Evolutionary conservation across 257 asterid species (phyloP).

Genomic region (Leptodermis oblonga): DNA sequence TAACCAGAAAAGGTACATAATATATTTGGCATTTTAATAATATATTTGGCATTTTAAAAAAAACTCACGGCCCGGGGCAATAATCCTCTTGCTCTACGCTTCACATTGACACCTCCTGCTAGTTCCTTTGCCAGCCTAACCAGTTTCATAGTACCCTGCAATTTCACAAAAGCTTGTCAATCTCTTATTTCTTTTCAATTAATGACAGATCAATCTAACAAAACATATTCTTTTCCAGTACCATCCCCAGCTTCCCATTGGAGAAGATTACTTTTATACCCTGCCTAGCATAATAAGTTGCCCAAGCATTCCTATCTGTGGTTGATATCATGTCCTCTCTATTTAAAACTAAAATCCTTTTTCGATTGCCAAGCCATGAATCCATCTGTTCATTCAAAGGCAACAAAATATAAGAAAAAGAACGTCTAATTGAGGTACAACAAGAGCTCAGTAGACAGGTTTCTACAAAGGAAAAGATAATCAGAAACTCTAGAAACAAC

Average conservation of each 20-base stretch:
- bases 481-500: neutral
- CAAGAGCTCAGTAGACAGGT: neutral
- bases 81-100: slow-evolving; percentile 80
- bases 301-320: slow-evolving; percentile 95
- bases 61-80: slow-evolving; percentile 94
- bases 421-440: neutral
- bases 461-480: slow-evolving; percentile 5
- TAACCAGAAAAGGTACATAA: neutral
- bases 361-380: slow-evolving; percentile 85
- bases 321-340: slow-evolving; percentile 93
- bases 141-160: slow-evolving; percentile 84
- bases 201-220: neutral
- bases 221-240: slow-evolving; percentile 19
- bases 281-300: slow-evolving; percentile 80
- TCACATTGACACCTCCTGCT: slow-evolving; percentile 74
- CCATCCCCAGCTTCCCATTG: slow-evolving; percentile 84
- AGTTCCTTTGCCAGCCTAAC: slow-evolving; percentile 73
- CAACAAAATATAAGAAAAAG: neutral
- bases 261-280: slow-evolving; percentile 78
- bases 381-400: slow-evolving; percentile 57
- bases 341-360: slow-evolving; percentile 82
- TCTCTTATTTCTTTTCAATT: neutral
- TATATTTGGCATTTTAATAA: neutral
- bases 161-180: slow-evolving; percentile 20
- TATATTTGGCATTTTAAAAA: neutral